Percentiles rank a stretch among this genome's conserved stretches.
Conservation (phyloP, 768 basidiomycete species). For the Inosperma sp. region DNA sequence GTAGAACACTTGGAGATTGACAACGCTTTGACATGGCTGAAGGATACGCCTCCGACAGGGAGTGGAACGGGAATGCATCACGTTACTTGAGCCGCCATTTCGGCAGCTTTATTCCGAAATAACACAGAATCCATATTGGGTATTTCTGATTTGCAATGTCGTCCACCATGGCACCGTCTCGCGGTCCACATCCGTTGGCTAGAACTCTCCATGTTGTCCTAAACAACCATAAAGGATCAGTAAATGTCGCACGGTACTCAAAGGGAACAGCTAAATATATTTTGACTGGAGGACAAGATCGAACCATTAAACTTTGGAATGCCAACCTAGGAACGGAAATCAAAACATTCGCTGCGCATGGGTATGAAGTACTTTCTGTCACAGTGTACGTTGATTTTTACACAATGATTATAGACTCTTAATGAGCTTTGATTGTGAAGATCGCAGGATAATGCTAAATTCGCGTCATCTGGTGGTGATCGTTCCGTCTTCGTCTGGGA, state of each 20-base stretch:
- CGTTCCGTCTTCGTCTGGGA: constrained; percentile 94
- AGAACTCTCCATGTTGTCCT: constrained; percentile 63
- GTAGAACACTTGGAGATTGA: constrained; percentile 47
- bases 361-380: constrained; percentile 91
- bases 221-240: constrained; percentile 69
- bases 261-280: constrained; percentile 85
- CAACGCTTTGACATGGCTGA: constrained; percentile 46
- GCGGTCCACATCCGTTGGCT: constrained; percentile 48
- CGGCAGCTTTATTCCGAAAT: no score
- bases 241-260: constrained; percentile 89
- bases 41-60: no score
- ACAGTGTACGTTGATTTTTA: constrained; percentile 59
- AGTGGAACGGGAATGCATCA: no score
- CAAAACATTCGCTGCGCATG: constrained; percentile 87
- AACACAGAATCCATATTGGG: no score
- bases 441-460: constrained; percentile 89
- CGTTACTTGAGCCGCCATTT: no score
- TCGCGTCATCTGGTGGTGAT: constrained; percentile 93
- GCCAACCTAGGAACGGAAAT: constrained; percentile 82
- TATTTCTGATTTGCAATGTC: constrained; percentile 3
- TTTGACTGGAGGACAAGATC: constrained; percentile 91
- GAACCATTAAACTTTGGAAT: constrained; percentile 89
- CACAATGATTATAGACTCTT: constrained; percentile 1
- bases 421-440: constrained; percentile 33
- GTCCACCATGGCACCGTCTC: constrained; percentile 47